Conservation (phyloP, 2,329 filamentous ascomycete species). For the Calonectria pseudoreteaudii region DNA sequence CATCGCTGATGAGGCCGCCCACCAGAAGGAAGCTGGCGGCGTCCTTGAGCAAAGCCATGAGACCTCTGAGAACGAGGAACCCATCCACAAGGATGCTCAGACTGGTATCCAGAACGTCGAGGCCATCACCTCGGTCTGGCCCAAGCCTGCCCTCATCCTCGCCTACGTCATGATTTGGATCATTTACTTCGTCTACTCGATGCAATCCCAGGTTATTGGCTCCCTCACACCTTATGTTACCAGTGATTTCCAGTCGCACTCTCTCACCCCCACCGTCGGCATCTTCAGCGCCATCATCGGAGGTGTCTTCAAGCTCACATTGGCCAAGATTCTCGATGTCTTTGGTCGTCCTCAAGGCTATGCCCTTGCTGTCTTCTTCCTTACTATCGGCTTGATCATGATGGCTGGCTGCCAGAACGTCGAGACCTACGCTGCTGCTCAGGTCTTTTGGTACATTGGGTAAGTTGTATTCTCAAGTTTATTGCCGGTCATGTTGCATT, state of each 20-base stretch:
- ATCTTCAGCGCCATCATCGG: constrained; percentile 64
- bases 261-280: constrained; percentile 61
- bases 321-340: constrained; percentile 73
- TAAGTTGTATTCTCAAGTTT: not conserved
- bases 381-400: constrained; percentile 65
- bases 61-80: constrained; percentile 1
- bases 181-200: constrained; percentile 60
- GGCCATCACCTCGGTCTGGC: constrained; percentile 55
- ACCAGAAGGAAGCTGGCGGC: not conserved
- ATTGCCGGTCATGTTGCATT: not conserved
- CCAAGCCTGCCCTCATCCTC: constrained; percentile 49
- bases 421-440: constrained; percentile 63
- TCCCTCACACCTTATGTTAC: constrained; percentile 58
- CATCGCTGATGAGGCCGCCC: not conserved
- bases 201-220: constrained; percentile 54
- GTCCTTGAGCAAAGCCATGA: not conserved
- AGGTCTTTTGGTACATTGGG: constrained; percentile 66
- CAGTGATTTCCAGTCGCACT: constrained; percentile 60
- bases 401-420: constrained; percentile 68
- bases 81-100: constrained; percentile 35
- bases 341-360: constrained; percentile 73
- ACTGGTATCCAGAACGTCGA: constrained; percentile 54
- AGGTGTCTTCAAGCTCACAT: constrained; percentile 70
- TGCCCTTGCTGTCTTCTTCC: constrained; percentile 61
- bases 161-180: constrained; percentile 57